Evolutionary conservation across 202 grass and related monocot genomes (phyloP).

Genomic region (Saccharum hybrid): DNA sequence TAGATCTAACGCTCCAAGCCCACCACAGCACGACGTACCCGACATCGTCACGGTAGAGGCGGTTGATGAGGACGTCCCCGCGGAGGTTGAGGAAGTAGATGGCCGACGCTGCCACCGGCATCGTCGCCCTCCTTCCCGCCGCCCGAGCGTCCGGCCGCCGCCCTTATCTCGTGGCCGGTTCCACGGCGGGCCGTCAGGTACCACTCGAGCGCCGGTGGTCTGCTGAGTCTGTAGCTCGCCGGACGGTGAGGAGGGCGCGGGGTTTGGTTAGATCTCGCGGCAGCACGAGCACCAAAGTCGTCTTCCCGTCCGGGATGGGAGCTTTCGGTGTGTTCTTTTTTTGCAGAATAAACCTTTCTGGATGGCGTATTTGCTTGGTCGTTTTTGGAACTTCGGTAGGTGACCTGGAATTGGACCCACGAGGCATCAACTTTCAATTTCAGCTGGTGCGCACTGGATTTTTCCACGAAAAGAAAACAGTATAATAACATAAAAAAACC

Average conservation of each 20-base stretch:
- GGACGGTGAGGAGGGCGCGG: slow-evolving; percentile 45
- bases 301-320: slow-evolving; percentile 44
- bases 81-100: slow-evolving; percentile 96
- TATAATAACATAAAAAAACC: no score
- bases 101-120: slow-evolving; percentile 91
- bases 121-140: slow-evolving; percentile 57
- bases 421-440: neutral
- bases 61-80: slow-evolving; percentile 96
- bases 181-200: neutral
- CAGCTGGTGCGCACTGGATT: neutral
- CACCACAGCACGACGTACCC: slow-evolving; percentile 53
- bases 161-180: neutral
- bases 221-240: slow-evolving; percentile 27
- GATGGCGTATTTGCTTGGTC: slow-evolving; percentile 45
- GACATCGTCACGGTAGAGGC: slow-evolving; percentile 96
- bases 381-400: neutral
- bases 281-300: slow-evolving; percentile 38
- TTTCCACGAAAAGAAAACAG: neutral
- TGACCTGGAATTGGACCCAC: slow-evolving; percentile 35
- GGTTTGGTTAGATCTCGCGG: slow-evolving; percentile 54
- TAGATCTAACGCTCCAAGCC: slow-evolving; percentile 50
- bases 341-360: slow-evolving; percentile 42
- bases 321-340: slow-evolving; percentile 26
- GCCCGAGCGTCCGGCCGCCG: slow-evolving; percentile 36
- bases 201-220: slow-evolving; percentile 15